Evolutionary conservation across 257 asterid species (phyloP), one percentile per base, ranked within the genome.

Genomic region (Galeopsis tetrahit): DNA sequence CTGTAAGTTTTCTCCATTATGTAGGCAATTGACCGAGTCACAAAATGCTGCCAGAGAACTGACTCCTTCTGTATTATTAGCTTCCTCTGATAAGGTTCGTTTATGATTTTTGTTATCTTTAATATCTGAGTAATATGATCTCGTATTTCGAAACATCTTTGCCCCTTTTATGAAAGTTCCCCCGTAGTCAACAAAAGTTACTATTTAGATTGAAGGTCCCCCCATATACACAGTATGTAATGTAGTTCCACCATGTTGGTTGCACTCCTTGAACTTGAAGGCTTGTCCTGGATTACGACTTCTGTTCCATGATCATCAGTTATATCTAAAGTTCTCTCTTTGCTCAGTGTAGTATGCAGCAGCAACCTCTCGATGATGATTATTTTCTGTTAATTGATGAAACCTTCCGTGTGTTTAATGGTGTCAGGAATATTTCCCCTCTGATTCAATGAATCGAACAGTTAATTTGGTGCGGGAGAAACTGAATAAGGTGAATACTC

Each of bases 361-460:
- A n/a, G n/a, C n/a, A 44, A 13, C 57, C 31, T 53, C 67, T 48
- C 32, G 21, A 4, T 57, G 15, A 40, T 66, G 10, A 1, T n/a
- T 79, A 31, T 17, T 66, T 59, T 34, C 4, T n/a, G 31, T 64
- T 66, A 55, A 35, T 55, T 67, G 68, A 77, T 7, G 32, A 57
- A 58, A 32, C 49, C 17, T 48, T 74, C 34, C 52, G 2, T 63
- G 1, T 51, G 35, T 66, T 46, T 55, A 66, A 52, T 42, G 33
- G 63, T 73, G 7, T 42, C 84, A 88, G 96, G 97, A 85, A 74
- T 90, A 93, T 81, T 93, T 90, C 66, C 83, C 94, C 2, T 82
- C 87, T 7, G 75, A 84, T 63, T 93, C 98, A 56, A 90, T 90
- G 98, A 93, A 93, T 70, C 86, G 75, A 79, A 93, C 97, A 1